These are phyloP conservation scores for Hericium coralloides DNA, from an alignment of 768 basidiomycete genomes.

Conservation along the genomic window DNA sequence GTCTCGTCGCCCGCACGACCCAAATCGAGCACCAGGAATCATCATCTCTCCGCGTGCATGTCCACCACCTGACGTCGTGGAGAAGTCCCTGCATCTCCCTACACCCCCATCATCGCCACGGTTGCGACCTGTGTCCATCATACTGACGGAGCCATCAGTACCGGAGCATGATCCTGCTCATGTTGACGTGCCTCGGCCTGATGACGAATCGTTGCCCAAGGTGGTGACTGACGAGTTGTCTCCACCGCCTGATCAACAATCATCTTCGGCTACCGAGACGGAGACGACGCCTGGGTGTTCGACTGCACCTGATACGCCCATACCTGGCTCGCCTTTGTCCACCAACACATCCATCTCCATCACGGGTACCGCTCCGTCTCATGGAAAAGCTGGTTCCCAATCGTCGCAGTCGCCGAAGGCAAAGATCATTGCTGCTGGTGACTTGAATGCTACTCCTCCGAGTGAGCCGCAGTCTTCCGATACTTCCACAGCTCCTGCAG, in stretches of 20 bases:
- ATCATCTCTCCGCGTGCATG: slow-evolving; percentile 59
- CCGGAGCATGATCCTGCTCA: background rate
- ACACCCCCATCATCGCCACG: slow-evolving; percentile 34
- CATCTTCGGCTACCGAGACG: slow-evolving; percentile 42
- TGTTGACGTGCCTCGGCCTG: background rate
- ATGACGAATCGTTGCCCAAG: background rate
- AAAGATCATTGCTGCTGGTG: background rate
- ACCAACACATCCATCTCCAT: slow-evolving; percentile 50
- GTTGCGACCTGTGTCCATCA: background rate
- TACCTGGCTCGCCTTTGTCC: slow-evolving; percentile 47
- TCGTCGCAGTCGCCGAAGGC: background rate
- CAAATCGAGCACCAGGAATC: slow-evolving; percentile 54
- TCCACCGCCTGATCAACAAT: slow-evolving; percentile 23
- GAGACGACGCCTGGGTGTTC: slow-evolving; percentile 18
- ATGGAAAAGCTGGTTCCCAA: slow-evolving; percentile 12
- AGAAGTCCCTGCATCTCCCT: slow-evolving; percentile 41
- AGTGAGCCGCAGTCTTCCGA: background rate
- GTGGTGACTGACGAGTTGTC: background rate
- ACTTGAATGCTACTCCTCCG: background rate
- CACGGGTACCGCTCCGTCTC: slow-evolving; percentile 21
- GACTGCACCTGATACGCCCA: slow-evolving; percentile 37
- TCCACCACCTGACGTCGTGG: slow-evolving; percentile 52
- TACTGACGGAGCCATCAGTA: background rate
- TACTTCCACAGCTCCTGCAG: background rate
- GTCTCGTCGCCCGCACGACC: slow-evolving; percentile 63